A percentile compares a stretch with the other conserved stretches of the same genome.
phyloP scores from a whole-genome alignment of 2,329 filamentous ascomycete genomes.

The Mariannaea sp. region DNA sequence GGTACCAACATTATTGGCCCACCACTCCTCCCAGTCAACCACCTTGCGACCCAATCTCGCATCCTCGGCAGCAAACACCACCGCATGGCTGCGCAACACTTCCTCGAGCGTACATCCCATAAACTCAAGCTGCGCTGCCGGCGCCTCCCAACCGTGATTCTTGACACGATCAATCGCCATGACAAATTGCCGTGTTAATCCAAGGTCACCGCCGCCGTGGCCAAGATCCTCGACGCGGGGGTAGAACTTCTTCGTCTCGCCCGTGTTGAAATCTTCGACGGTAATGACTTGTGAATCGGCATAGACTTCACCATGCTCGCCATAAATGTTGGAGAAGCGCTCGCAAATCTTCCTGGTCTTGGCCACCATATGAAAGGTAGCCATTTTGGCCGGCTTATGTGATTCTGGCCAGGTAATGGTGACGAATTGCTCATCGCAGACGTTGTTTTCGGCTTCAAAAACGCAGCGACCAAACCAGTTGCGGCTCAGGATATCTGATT shows the following conservation, averaged over 20 bases:
- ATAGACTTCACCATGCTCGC: conserved; percentile 81
- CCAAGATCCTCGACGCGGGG: conserved; percentile 44
- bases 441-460: conserved; percentile 90
- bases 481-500: conserved; percentile 52
- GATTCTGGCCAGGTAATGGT: conserved; percentile 83
- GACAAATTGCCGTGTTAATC: conserved; percentile 82
- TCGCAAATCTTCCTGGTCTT: conserved; percentile 87
- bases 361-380: conserved; percentile 92
- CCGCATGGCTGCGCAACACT: conserved; percentile 83
- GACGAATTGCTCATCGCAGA: conserved; percentile 90
- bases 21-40: conserved; percentile 78
- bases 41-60: conserved; percentile 72
- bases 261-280: conserved; percentile 63
- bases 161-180: conserved; percentile 80
- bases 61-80: conserved; percentile 94
- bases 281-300: conserved; percentile 81
- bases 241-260: conserved; percentile 39
- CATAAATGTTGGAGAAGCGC: conserved; percentile 83
- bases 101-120: conserved; percentile 87
- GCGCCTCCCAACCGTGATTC: conserved; percentile 67
- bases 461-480: conserved; percentile 96
- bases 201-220: conserved; percentile 48
- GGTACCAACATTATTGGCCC: conserved; percentile 52
- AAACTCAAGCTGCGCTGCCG: conserved; percentile 73
- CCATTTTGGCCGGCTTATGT: conserved; percentile 75